Conservation (phyloP, 495 filamentous ascomycete genomes). For the Penicillium dipodomyicola region DNA sequence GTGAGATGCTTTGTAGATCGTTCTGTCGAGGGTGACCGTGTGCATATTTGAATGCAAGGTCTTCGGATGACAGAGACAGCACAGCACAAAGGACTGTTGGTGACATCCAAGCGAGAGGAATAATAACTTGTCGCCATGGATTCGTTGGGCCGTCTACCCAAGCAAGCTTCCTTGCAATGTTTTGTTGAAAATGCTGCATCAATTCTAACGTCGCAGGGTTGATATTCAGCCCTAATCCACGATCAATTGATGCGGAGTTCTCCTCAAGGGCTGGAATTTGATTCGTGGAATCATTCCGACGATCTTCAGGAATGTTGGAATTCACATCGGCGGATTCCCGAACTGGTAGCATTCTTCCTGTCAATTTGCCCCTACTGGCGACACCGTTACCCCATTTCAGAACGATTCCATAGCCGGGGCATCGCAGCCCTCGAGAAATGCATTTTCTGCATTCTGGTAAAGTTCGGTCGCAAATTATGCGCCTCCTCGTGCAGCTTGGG, state of each 20-base stretch:
- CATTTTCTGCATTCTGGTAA: constrained; percentile 17
- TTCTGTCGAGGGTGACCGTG: constrained; percentile 3
- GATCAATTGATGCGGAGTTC: background rate
- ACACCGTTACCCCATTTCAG: constrained; percentile 16
- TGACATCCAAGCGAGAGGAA: constrained; percentile 12
- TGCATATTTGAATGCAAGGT: constrained; percentile 12
- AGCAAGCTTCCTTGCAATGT: constrained; percentile 12
- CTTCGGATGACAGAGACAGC: constrained; percentile 14
- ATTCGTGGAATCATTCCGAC: background rate
- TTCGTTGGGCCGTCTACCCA: constrained; percentile 19
- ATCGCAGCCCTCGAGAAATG: constrained; percentile 2
- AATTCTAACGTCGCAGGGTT: background rate
- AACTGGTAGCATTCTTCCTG: constrained; percentile 6
- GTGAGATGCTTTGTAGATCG: constrained; percentile 3
- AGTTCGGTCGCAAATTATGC: constrained; percentile 15
- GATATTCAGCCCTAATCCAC: background rate
- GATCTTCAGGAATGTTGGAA: no score
- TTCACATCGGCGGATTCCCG: no score
- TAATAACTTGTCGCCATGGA: constrained; percentile 16
- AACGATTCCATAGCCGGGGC: constrained; percentile 13
- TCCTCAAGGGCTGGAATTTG: background rate
- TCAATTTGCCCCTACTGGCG: constrained; percentile 14
- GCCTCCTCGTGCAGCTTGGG: constrained; percentile 13
- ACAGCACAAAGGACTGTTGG: constrained; percentile 9
- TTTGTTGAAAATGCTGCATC: background rate